Conservation (phyloP, 2,329 filamentous ascomycete genomes). For the Trichoderma oligosporum region DNA sequence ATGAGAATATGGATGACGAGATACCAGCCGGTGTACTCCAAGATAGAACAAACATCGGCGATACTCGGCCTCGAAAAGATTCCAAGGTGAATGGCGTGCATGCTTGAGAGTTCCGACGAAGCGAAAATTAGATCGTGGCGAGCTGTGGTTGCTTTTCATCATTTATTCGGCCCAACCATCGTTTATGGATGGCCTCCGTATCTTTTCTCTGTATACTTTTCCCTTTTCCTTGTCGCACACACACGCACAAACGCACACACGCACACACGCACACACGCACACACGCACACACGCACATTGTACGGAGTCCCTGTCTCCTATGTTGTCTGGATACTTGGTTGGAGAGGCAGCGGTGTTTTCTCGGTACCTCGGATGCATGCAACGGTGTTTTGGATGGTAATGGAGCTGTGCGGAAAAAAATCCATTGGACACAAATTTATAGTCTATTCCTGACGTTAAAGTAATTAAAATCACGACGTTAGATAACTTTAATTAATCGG, state of each 20-base stretch:
- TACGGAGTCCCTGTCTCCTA: slow-evolving; percentile 17
- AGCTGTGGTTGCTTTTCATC: too few species aligned
- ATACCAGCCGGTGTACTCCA: slow-evolving; percentile 32
- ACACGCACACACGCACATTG: background rate
- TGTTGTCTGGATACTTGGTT: slow-evolving; percentile 18
- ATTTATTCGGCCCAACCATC: too few species aligned
- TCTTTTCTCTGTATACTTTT: slow-evolving; percentile 17
- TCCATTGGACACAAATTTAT: slow-evolving; percentile 14
- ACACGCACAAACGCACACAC: background rate
- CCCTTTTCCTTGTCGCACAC: background rate
- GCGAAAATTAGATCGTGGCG: background rate
- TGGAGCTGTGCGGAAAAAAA: slow-evolving; percentile 5
- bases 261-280: too few species aligned
- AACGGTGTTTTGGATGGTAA: slow-evolving; percentile 16
- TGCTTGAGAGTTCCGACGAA: background rate
- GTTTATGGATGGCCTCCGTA: slow-evolving; percentile 4
- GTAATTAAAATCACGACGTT: slow-evolving; percentile 8
- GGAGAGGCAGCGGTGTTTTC: slow-evolving; percentile 19
- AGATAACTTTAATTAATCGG: slow-evolving; percentile 7
- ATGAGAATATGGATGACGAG: slow-evolving; percentile 31
- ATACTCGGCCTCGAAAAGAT: slow-evolving; percentile 33
- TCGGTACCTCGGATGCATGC: slow-evolving; percentile 6
- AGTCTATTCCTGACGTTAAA: slow-evolving; percentile 10
- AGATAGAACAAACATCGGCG: slow-evolving; percentile 35
- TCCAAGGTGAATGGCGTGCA: slow-evolving; percentile 35